Base-by-base conservation (phyloP, 768 basidiomycete species). In the Podaxis sp. region DNA sequence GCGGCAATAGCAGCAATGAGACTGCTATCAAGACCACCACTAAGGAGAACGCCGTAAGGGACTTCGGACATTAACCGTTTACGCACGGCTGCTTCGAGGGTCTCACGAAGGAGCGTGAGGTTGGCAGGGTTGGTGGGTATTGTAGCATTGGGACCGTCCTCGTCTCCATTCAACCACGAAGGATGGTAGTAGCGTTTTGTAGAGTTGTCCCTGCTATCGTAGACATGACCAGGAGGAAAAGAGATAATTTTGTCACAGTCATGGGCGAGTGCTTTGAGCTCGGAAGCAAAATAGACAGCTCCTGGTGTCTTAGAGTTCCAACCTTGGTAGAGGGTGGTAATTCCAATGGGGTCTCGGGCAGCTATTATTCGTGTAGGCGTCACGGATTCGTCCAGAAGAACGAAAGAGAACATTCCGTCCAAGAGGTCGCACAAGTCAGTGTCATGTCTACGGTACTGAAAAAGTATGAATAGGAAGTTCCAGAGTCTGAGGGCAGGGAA, bases 401-500 rank as follows among this genome's bases (percentile, higher is more conserved):
- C 90, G 70, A 98, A 99, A 1, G 96, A 95, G 78, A 99, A 99
- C 93, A 99, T 96, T 65, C 97, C 97, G 70, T 99, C 97, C 61
- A 99, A 88, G 70, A 85, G 79, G 70, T 76, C 75, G 76, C 91
- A 92, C 27, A 96, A 77, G 3, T 82, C 82, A 65, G 85, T 91
- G 69, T 78, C 95, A 68, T 91, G 73, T 75, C 93, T 89, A 67
- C 81, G 79, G 78, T 97, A 98, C 96, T 98, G 65, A 56, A 57
- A 25, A 54, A 51, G 7, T 32, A 38, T 42, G 27, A 61, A n/a
- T 25, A 52, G 5, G 16, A 40, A 25, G 42, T 9, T 27, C 36
- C 42, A 51, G n/a, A 16, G 55, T 21, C 23, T 14, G 35, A 37
- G 36, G 16, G 59, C 50, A 10, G 37, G 63, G 37, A 38, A 52